Evolutionary conservation across 208 protist species (phyloP), one percentile per base, ranked within the genome.

Genomic region (Trypanosoma mega): DNA sequence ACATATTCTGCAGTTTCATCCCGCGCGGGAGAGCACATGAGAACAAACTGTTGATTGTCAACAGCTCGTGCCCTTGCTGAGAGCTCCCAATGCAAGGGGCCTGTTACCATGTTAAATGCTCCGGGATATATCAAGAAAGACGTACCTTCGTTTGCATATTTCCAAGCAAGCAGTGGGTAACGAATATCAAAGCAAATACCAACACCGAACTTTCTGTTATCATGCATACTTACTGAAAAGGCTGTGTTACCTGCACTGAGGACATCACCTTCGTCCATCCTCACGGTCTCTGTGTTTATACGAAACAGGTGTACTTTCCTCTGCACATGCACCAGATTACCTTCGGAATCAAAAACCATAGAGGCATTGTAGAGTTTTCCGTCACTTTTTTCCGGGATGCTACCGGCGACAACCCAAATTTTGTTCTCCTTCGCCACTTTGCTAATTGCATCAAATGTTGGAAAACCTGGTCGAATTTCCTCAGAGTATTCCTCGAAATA

Each of bases 121-220:
- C 91, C 97, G 3, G 98, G 97, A 69, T 96, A 99, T 8, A 98
- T 70, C 18, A 99, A 55, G 24, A 99, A 78, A 5, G 83, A 90
- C 4, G 85, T 94, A 1, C 89, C 93, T 51, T 86, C 63, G 0
- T 64, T 62, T 8, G 80, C 70, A 45, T 87, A 80, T 18, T 87
- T 79, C 56, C 69, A 83, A 6, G 95, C 86, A 16, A 99, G 66
- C 34, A 98, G 92, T 7, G 97, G 92, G 63, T 99, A 99, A 24
- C 98, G 83, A 29, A 99, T 97, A 64, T 99, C 98, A 78, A 99
- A 99, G 73, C 98, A 99, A 51, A 99, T 99, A 20, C 86, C 97
- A 20, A 99, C 63, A 33, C 98, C 98, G 52, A 99, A 83, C 29
- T 96, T 90, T 2, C 80, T 48, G 45, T 66, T 48, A 5, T 85